These are phyloP conservation scores for Macrophomina pseudophaseolina DNA, from an alignment of 2,329 filamentous ascomycete genomes.

Conservation along the genomic window DNA sequence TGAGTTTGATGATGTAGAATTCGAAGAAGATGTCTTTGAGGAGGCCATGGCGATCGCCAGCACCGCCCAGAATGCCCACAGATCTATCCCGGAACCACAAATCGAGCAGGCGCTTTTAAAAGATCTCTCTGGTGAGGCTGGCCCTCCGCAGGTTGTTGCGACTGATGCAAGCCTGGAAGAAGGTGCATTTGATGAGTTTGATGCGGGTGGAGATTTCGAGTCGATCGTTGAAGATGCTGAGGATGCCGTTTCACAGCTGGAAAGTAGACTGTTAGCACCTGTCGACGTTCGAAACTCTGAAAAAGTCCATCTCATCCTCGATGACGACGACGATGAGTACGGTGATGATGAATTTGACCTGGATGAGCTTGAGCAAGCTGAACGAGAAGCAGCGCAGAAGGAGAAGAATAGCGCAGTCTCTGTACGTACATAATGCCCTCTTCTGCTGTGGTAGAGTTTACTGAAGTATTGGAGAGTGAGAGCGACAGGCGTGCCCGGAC, in stretches of 20 bases:
- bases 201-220: not conserved
- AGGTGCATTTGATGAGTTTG: constrained; percentile 55
- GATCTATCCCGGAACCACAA: not conserved
- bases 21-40: constrained; percentile 31
- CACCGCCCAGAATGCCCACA: not conserved
- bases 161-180: constrained; percentile 55
- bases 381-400: constrained; percentile 75
- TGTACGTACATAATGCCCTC: constrained; percentile 23
- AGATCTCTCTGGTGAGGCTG: not conserved
- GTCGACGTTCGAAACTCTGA: not conserved
- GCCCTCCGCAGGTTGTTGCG: not conserved
- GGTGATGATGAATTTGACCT: constrained; percentile 71
- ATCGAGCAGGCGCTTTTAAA: not conserved
- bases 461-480: constrained; percentile 73
- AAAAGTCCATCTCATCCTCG: constrained; percentile 41
- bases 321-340: constrained; percentile 76
- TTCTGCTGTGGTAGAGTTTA: constrained; percentile 38
- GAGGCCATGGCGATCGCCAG: not conserved
- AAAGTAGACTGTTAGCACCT: constrained; percentile 36
- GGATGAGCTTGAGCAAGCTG: constrained; percentile 69
- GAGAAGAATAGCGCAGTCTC: constrained; percentile 46
- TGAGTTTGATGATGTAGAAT: constrained; percentile 32
- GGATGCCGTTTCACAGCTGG: constrained; percentile 58
- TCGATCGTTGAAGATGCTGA: not conserved
- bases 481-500: constrained; percentile 63